These are phyloP conservation scores for Chrysochromulina tobinii DNA, from an alignment of 78 protist genomes.

Conservation along the genomic window DNA sequence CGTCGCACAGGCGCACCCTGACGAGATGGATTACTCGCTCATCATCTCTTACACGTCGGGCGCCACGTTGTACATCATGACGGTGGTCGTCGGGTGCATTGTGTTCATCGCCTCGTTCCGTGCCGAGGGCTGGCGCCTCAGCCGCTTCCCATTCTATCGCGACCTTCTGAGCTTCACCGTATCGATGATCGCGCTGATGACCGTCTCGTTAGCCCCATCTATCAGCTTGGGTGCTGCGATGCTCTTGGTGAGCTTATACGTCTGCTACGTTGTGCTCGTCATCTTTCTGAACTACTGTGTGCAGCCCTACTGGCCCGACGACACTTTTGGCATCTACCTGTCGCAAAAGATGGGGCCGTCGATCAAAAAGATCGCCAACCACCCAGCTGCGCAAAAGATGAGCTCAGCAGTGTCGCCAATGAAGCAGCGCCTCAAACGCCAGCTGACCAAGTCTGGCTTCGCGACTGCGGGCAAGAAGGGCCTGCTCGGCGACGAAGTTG, in stretches of 20 bases:
- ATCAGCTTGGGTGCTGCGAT: neutral
- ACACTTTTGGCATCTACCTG: neutral
- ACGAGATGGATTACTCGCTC: neutral
- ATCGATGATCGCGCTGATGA: neutral
- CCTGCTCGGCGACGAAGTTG: no score
- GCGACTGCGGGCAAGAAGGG: no score
- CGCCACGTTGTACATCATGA: constrained; percentile 1
- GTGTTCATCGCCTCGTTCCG: neutral
- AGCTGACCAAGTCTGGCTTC: no score
- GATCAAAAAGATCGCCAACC: no score
- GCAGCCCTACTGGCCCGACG: neutral
- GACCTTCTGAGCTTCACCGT: neutral
- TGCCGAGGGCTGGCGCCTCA: neutral
- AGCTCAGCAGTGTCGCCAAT: no score
- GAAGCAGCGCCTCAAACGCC: no score
- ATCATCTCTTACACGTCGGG: constrained; percentile 19
- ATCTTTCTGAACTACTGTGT: neutral
- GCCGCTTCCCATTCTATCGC: neutral
- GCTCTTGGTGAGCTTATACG: neutral
- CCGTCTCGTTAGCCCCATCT: neutral
- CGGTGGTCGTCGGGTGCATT: constrained; percentile 22
- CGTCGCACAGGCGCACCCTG: neutral
- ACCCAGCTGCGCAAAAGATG: no score
- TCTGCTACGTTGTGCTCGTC: constrained; percentile 8
- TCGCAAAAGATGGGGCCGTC: no score